These are phyloP conservation scores for Talaromyces pinophilus DNA, from an alignment of 2,329 filamentous ascomycete species.

Conservation along the genomic window DNA sequence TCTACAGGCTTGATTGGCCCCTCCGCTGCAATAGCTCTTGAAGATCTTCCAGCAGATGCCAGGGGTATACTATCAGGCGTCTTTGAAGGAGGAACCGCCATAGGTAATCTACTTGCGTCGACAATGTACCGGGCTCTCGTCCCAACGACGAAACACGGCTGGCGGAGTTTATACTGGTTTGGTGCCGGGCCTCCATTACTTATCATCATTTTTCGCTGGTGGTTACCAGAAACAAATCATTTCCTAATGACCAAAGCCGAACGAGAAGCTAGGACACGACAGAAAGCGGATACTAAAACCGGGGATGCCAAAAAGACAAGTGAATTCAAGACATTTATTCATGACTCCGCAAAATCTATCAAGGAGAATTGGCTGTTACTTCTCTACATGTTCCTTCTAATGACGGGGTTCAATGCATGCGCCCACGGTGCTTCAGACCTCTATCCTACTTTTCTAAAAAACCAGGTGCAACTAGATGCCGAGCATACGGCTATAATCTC, in stretches of 20 bases:
- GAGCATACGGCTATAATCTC: constrained; percentile 38
- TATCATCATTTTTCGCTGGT: constrained; percentile 68
- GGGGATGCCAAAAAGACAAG: constrained; percentile 12
- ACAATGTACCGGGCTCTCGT: constrained; percentile 40
- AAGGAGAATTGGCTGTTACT: constrained; percentile 39
- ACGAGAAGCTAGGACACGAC: constrained; percentile 25
- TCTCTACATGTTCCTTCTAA: constrained; percentile 40
- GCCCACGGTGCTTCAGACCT: constrained; percentile 44
- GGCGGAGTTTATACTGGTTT: constrained; percentile 43
- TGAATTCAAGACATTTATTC: constrained; percentile 25
- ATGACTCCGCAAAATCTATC: constrained; percentile 29
- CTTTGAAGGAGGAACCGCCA: constrained; percentile 38
- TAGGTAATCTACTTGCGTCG: constrained; percentile 40
- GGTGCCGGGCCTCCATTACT: constrained; percentile 40
- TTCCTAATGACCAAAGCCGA: constrained; percentile 50
- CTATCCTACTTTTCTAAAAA: constrained; percentile 45
- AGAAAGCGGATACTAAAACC: not conserved
- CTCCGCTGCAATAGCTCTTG: constrained; percentile 43
- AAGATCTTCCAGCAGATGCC: constrained; percentile 43
- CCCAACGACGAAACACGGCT: constrained; percentile 37
- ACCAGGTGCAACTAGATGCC: constrained; percentile 35
- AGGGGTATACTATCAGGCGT: constrained; percentile 41
- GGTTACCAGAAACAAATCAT: constrained; percentile 71
- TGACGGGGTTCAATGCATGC: constrained; percentile 40
- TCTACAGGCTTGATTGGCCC: constrained; percentile 30